These are phyloP conservation scores for Centella asiatica DNA, from an alignment of 129 eudicot species.

Conservation along the genomic window DNA sequence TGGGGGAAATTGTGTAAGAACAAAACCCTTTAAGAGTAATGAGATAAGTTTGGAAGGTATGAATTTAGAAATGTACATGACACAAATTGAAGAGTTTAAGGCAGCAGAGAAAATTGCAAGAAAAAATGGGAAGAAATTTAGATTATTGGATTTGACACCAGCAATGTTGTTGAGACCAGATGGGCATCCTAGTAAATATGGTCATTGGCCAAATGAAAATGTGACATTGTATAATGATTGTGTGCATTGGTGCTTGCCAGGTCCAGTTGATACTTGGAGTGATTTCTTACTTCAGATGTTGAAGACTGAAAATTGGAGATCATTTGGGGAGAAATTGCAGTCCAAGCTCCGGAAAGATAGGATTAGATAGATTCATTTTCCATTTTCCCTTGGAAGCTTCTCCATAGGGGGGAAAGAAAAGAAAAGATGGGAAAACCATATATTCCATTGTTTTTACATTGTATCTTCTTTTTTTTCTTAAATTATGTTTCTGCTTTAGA, in stretches of 20 bases:
- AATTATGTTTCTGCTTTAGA: not conserved
- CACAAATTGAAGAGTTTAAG: slow-evolving; percentile 55
- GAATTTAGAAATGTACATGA: slow-evolving; percentile 60
- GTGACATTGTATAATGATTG: slow-evolving; percentile 67
- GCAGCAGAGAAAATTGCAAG: slow-evolving; percentile 42
- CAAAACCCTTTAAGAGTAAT: slow-evolving; percentile 48
- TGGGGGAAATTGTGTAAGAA: slow-evolving; percentile 61
- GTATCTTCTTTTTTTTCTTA: not conserved
- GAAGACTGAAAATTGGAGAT: slow-evolving; percentile 52
- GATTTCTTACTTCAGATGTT: slow-evolving; percentile 69
- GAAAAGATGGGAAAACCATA: too few relatives aligned
- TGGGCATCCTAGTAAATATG: slow-evolving; percentile 90
- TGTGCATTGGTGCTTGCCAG: slow-evolving; percentile 93
- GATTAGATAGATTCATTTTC: not conserved
- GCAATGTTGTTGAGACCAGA: slow-evolving; percentile 82
- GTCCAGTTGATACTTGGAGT: slow-evolving; percentile 85
- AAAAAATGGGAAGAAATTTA: slow-evolving; percentile 33
- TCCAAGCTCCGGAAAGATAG: slow-evolving; percentile 19
- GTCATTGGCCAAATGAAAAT: slow-evolving; percentile 74
- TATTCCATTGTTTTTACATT: slow-evolving; percentile 14
- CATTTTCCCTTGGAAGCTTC: too few relatives aligned
- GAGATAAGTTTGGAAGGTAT: slow-evolving; percentile 49
- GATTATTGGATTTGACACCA: slow-evolving; percentile 63
- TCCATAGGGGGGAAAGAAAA: too few relatives aligned
- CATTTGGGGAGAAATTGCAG: slow-evolving; percentile 31